Evolutionary conservation across 208 protist species (phyloP).

Genomic region (Trypanosoma avium): DNA sequence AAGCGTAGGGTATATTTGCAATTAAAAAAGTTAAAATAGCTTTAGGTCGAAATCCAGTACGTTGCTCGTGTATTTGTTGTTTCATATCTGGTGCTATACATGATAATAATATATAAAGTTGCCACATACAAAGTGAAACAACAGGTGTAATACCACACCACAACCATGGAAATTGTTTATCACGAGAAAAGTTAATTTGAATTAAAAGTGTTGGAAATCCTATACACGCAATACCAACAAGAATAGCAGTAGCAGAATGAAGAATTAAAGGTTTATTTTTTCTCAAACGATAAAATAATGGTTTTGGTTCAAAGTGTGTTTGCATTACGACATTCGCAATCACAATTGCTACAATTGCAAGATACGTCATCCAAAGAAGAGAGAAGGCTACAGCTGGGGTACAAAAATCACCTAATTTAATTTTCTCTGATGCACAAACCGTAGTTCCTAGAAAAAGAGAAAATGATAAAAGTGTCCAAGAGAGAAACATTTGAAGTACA

Average conservation of each 20-base stretch:
- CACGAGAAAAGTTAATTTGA: conserved; percentile 56
- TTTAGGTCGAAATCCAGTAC: conserved; percentile 39
- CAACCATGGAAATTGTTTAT: conserved; percentile 64
- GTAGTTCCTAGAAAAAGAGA: conserved; percentile 48
- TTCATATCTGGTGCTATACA: conserved; percentile 58
- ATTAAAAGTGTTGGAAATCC: conserved; percentile 65
- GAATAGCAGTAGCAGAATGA: conserved; percentile 43
- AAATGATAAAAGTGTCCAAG: conserved; percentile 54
- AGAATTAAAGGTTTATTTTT: conserved; percentile 68
- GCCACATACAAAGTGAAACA: conserved; percentile 70
- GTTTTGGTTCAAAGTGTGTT: conserved; percentile 78
- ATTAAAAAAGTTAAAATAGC: conserved; percentile 57
- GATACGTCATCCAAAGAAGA: conserved; percentile 67
- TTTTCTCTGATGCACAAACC: conserved; percentile 52
- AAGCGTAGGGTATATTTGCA: conserved; percentile 68
- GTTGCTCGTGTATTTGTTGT: conserved; percentile 50
- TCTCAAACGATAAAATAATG: conserved; percentile 55
- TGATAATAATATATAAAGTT: conserved; percentile 51
- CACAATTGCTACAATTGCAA: conserved; percentile 55
- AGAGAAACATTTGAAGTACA: conserved; percentile 74
- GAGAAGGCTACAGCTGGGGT: conserved; percentile 37
- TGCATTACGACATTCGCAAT: conserved; percentile 80
- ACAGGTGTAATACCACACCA: conserved; percentile 72
- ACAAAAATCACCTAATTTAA: conserved; percentile 31
- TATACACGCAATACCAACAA: conserved; percentile 56